Percentiles rank a stretch among this genome's conserved stretches.
These are phyloP conservation scores for Sphagnum fallax DNA, from an alignment of 228 moss, liverwort and hornwort genomes.

Conservation along the genomic window DNA sequence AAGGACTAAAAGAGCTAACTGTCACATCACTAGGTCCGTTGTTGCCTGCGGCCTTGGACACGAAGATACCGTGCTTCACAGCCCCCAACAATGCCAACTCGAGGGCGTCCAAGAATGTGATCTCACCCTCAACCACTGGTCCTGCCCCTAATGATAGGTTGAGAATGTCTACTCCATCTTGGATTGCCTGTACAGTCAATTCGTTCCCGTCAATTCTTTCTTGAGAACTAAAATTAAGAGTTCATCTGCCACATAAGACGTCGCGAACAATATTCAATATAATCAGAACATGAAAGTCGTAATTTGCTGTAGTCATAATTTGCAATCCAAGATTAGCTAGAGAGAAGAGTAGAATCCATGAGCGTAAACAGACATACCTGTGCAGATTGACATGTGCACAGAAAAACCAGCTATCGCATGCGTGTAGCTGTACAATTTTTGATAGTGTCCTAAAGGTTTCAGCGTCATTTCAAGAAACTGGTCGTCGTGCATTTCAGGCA, in stretches of 20 bases:
- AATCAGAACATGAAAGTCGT: too few relatives aligned
- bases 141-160: slow-evolving; percentile 36
- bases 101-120: slow-evolving; percentile 18
- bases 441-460: slow-evolving; percentile 10
- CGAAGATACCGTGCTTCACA: slow-evolving; percentile 16
- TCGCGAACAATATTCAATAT: too few relatives aligned
- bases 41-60: slow-evolving; percentile 49
- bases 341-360: too few relatives aligned
- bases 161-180: slow-evolving; percentile 37
- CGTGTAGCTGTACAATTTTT: slow-evolving; percentile 56
- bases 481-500: slow-evolving; percentile 21
- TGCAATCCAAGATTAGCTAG: too few relatives aligned
- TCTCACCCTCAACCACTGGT: slow-evolving; percentile 17
- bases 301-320: too few relatives aligned
- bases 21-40: slow-evolving; percentile 23
- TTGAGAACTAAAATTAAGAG: background rate
- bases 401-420: slow-evolving; percentile 16
- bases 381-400: too few relatives aligned
- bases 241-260: background rate
- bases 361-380: too few relatives aligned
- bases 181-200: slow-evolving; percentile 17
- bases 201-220: background rate
- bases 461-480: slow-evolving; percentile 20
- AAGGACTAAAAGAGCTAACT: slow-evolving; percentile 37
- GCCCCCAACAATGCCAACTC: slow-evolving; percentile 41